Evolutionary conservation across 2,329 filamentous ascomycete species (phyloP).

Genomic region (Monilinia polystroma): DNA sequence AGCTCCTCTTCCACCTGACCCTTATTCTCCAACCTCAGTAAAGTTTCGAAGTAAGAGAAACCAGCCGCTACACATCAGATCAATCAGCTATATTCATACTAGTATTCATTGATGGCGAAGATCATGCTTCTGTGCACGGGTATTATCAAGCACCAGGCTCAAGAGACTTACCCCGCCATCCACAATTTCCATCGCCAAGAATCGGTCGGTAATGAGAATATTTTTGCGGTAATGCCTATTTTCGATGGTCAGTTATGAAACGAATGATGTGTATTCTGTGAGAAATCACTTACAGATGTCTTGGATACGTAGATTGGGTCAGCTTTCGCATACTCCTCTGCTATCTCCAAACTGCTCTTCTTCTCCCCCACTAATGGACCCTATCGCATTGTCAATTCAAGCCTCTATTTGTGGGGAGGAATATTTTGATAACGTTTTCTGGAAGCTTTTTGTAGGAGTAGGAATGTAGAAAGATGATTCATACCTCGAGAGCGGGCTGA

Average conservation of each 20-base stretch:
- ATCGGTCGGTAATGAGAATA: constrained; percentile 87
- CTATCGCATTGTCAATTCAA: constrained; percentile 50
- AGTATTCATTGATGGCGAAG: constrained; percentile 18
- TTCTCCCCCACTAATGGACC: constrained; percentile 80
- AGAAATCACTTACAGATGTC: constrained; percentile 66
- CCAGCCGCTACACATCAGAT: constrained; percentile 66
- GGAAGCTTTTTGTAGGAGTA: no score
- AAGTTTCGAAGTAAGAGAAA: constrained; percentile 88
- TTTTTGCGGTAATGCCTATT: constrained; percentile 72
- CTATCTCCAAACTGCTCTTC: constrained; percentile 73
- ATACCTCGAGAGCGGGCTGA: constrained; percentile 56
- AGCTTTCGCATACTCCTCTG: constrained; percentile 82
- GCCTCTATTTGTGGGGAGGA: constrained; percentile 22
- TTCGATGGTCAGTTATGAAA: constrained; percentile 18
- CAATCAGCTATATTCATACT: constrained; percentile 22
- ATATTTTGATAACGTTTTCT: neutral
- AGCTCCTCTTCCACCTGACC: constrained; percentile 68
- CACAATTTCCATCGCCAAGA: constrained; percentile 92
- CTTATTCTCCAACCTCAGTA: constrained; percentile 66
- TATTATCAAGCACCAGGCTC: constrained; percentile 23
- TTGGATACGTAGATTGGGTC: constrained; percentile 84
- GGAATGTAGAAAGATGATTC: constrained; percentile 28
- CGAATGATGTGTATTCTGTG: constrained; percentile 8
- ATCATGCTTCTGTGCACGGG: constrained; percentile 18
- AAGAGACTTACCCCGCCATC: constrained; percentile 83